Conservation (phyloP, 495 filamentous ascomycete genomes). For the Penicillium dipodomyicola region DNA sequence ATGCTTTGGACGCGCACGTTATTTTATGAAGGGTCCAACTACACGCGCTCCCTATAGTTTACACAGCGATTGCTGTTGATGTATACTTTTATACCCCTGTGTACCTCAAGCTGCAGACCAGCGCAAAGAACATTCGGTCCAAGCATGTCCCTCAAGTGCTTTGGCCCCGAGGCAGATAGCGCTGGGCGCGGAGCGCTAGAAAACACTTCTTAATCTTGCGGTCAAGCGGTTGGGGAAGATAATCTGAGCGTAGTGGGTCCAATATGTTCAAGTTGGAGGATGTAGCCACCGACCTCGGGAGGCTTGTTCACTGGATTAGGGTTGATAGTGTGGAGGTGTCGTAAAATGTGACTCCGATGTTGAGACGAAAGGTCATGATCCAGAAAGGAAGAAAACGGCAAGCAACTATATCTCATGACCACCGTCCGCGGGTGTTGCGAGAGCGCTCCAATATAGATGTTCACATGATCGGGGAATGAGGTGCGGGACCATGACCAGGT, state of each 20-base stretch:
- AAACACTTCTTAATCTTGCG: conserved; percentile 23
- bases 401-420: background rate
- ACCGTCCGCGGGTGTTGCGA: background rate
- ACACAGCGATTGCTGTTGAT: background rate
- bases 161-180: conserved; percentile 1
- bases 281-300: background rate
- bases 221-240: conserved; percentile 30
- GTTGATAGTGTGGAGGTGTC: background rate
- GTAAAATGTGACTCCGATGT: background rate
- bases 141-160: background rate
- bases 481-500: conserved; percentile 22
- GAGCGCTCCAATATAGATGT: background rate
- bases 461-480: conserved; percentile 28
- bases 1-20: background rate
- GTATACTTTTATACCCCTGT: background rate
- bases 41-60: background rate
- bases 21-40: background rate
- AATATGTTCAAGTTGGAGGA: conserved; percentile 8
- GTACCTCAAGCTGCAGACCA: background rate
- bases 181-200: conserved; percentile 6
- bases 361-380: background rate
- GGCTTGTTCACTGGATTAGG: background rate
- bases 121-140: background rate
- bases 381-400: background rate
- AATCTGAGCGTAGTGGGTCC: conserved; percentile 25